A percentile compares a stretch with the other conserved stretches of the same genome.
These are phyloP conservation scores for Penicillium crystallinum DNA, from an alignment of 495 filamentous ascomycete genomes.

Conservation along the genomic window DNA sequence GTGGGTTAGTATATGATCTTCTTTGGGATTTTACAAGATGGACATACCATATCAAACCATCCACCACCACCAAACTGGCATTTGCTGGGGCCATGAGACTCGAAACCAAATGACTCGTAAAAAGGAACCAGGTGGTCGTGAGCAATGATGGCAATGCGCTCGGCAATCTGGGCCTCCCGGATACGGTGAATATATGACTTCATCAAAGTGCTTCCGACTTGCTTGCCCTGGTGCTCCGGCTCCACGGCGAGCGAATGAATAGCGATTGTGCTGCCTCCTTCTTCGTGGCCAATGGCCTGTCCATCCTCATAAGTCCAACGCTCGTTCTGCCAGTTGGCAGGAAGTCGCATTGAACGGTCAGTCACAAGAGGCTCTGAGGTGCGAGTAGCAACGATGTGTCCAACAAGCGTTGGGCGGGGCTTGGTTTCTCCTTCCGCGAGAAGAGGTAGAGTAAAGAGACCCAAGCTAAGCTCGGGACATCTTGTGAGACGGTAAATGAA, in stretches of 20 bases:
- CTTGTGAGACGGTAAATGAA: conserved; percentile 73
- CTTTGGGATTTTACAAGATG: background rate
- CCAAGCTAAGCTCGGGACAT: conserved; percentile 75
- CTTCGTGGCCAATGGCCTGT: conserved; percentile 56
- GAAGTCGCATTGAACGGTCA: conserved; percentile 72
- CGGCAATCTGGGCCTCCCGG: conserved; percentile 58
- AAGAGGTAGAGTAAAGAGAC: conserved; percentile 63
- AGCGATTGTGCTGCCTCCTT: conserved; percentile 66
- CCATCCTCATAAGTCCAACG: conserved; percentile 32
- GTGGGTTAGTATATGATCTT: background rate
- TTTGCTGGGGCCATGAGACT: conserved; percentile 59
- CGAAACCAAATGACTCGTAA: conserved; percentile 74
- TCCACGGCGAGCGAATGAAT: conserved; percentile 79
- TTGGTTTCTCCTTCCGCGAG: conserved; percentile 41
- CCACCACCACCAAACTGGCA: conserved; percentile 69
- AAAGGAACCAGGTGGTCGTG: conserved; percentile 65
- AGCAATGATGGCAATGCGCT: conserved; percentile 73
- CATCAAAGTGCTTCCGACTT: conserved; percentile 71
- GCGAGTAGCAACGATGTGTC: conserved; percentile 74
- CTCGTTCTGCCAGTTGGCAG: conserved; percentile 54
- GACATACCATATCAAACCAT: conserved; percentile 61
- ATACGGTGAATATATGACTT: conserved; percentile 71
- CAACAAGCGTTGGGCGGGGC: conserved; percentile 58
- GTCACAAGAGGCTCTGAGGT: conserved; percentile 56
- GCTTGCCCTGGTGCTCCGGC: conserved; percentile 66